Evolutionary conservation across 768 basidiomycete species (phyloP).

Genomic region (Udeniomyces megalosporus): DNA sequence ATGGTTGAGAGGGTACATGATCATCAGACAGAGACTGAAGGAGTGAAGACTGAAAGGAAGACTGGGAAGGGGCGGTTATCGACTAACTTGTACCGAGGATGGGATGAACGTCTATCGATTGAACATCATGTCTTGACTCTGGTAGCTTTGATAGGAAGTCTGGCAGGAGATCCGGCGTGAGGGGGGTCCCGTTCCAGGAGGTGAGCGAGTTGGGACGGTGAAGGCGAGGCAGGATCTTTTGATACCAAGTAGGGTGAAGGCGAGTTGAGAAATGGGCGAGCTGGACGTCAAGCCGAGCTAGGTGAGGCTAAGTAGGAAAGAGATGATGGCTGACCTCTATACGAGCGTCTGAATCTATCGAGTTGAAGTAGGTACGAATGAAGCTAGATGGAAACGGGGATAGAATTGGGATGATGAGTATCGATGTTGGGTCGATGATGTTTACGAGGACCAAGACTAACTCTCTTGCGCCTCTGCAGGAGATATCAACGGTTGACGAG

Average conservation of each 20-base stretch:
- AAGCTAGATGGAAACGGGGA: constrained; percentile 1
- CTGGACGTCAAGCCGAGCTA: too few relatives aligned
- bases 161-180: constrained; percentile 8
- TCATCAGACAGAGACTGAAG: neutral
- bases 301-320: neutral
- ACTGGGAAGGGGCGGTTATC: neutral
- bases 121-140: constrained; percentile 11
- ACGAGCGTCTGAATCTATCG: constrained; percentile 5
- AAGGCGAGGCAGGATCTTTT: constrained; percentile 6
- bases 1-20: too few relatives aligned
- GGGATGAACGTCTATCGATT: constrained; percentile 16
- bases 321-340: neutral
- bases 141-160: constrained; percentile 10
- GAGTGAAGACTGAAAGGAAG: neutral
- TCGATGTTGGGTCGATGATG: too few relatives aligned
- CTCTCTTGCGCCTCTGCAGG: constrained; percentile 14
- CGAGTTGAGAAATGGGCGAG: too few relatives aligned
- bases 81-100: constrained; percentile 14
- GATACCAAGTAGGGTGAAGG: too few relatives aligned
- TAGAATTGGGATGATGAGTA: too few relatives aligned
- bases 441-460: neutral
- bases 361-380: constrained; percentile 9
- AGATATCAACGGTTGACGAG: constrained; percentile 9
- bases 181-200: constrained; percentile 12
- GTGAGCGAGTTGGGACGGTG: constrained; percentile 1